Percentiles rank a stretch among this genome's conserved stretches.
phyloP scores from a whole-genome alignment of 176 grass and related monocot species.

The Carex parvula region DNA sequence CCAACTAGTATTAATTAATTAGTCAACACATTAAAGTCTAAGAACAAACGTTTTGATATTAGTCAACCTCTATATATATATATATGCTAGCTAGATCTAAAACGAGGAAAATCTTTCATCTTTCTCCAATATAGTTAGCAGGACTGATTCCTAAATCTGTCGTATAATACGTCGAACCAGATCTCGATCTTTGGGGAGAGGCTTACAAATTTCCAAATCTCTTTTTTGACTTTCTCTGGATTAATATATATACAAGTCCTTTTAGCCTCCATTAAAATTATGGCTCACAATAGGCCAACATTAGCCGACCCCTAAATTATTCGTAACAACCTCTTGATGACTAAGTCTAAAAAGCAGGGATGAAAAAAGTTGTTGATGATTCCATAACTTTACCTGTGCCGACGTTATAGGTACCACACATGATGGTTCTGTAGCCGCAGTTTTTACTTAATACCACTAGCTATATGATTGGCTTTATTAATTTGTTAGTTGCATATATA shows the following conservation, averaged over 20 bases:
- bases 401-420: background rate
- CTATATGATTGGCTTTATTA: background rate
- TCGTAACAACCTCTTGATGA: background rate
- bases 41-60: no score
- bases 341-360: background rate
- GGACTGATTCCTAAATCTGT: background rate
- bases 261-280: background rate
- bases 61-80: no score
- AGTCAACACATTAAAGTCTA: no score
- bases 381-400: background rate
- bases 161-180: background rate
- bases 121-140: background rate
- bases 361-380: background rate
- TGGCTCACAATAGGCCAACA: background rate
- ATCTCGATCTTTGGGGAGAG: background rate
- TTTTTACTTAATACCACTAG: constrained; percentile 2
- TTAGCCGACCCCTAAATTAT: background rate
- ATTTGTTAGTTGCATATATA: background rate
- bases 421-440: background rate
- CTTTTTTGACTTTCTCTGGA: background rate
- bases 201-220: background rate
- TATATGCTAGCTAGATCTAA: background rate
- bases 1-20: no score
- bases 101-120: background rate
- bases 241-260: background rate